phyloP scores from a whole-genome alignment of 2,329 filamentous ascomycete genomes.

The Colletotrichum sp. region DNA sequence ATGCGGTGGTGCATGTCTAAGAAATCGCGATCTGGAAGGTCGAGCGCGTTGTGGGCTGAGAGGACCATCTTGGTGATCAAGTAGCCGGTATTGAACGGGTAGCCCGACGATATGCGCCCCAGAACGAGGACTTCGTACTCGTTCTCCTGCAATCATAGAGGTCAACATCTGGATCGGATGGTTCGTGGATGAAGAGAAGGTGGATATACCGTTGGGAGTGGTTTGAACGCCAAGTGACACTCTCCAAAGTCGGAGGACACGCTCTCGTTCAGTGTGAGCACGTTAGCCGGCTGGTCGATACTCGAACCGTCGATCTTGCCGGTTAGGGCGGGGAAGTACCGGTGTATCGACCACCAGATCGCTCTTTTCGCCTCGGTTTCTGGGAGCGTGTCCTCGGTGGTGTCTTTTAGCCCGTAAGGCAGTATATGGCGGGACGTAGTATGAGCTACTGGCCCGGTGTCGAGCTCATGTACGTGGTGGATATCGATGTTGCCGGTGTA shows the following conservation, averaged over 20 bases:
- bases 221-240: background rate
- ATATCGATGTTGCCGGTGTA: background rate
- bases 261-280: background rate
- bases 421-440: background rate
- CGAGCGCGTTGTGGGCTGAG: background rate
- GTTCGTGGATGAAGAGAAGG: background rate
- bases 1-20: background rate
- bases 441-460: background rate
- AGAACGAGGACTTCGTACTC: background rate
- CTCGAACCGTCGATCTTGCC: background rate
- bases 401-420: background rate
- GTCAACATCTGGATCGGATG: background rate
- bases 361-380: background rate
- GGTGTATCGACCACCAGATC: background rate
- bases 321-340: background rate
- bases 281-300: background rate
- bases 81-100: background rate
- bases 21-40: background rate
- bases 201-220: background rate
- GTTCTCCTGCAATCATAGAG: background rate
- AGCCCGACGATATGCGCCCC: background rate
- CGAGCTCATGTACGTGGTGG: background rate
- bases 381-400: fast-evolving
- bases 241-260: background rate
- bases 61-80: background rate